Conservation (phyloP, 2,329 filamentous ascomycete species). For the Chrysoporthe puriensis region DNA sequence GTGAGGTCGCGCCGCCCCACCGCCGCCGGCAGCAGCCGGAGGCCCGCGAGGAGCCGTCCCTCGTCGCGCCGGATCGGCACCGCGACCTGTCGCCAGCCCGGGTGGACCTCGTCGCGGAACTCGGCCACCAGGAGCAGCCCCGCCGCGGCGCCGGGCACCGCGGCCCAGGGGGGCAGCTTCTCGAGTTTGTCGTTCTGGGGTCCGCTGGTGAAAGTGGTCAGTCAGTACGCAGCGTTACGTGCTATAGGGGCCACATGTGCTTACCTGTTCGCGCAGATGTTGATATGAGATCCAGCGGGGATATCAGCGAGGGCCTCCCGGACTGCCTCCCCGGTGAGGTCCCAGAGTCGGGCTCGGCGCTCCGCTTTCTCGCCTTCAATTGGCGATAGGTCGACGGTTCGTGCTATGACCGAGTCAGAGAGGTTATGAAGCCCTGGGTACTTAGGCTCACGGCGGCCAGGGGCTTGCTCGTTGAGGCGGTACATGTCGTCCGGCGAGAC, state of each 20-base stretch:
- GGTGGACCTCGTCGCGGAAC: slow-evolving; percentile 25
- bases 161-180: slow-evolving; percentile 9
- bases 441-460: slow-evolving; percentile 20
- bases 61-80: slow-evolving; percentile 20
- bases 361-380: not conserved
- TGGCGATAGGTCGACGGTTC: not conserved
- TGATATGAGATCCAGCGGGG: slow-evolving; percentile 21
- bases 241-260: not conserved
- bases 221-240: too few relatives aligned
- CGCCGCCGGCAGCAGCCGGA: slow-evolving; percentile 19
- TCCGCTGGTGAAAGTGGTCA: not conserved
- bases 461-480: slow-evolving; percentile 10
- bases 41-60: slow-evolving; percentile 20
- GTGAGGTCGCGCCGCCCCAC: slow-evolving; percentile 3
- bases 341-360: slow-evolving; percentile 7
- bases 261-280: slow-evolving; percentile 23
- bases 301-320: slow-evolving; percentile 14
- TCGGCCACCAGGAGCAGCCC: slow-evolving; percentile 23
- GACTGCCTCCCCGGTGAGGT: slow-evolving; percentile 7
- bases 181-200: slow-evolving; percentile 11
- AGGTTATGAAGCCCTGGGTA: slow-evolving; percentile 22
- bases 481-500: slow-evolving; percentile 21
- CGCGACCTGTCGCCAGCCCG: slow-evolving; percentile 25
- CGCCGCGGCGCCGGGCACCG: slow-evolving; percentile 15
- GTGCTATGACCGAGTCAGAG: slow-evolving; percentile 13